These are phyloP conservation scores for Salix viminalis DNA, from an alignment of 345 rosid genomes.

Conservation along the genomic window DNA sequence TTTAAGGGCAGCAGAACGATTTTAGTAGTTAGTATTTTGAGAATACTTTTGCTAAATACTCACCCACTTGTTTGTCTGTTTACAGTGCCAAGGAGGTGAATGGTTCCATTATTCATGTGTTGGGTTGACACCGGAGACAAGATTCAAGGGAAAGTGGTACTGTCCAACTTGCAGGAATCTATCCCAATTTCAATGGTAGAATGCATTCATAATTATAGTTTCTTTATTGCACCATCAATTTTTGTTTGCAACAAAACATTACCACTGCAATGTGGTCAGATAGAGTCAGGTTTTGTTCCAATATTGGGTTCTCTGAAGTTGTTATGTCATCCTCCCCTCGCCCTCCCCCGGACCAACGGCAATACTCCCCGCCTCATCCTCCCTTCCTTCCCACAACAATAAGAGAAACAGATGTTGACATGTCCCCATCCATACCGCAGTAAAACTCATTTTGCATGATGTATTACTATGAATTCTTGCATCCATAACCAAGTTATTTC, in stretches of 20 bases:
- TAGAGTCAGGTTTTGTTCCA: slow-evolving; percentile 12
- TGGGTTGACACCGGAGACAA: slow-evolving; percentile 91
- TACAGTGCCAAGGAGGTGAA: slow-evolving; percentile 98
- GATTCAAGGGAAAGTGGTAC: slow-evolving; percentile 98
- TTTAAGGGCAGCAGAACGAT: neutral
- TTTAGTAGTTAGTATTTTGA: neutral
- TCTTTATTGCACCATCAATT: neutral
- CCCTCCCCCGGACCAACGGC: neutral
- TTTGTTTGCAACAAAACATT: neutral
- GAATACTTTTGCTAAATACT: neutral
- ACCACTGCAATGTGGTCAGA: slow-evolving; percentile 5
- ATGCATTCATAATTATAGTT: neutral
- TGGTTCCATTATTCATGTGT: slow-evolving; percentile 99
- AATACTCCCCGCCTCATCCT: neutral
- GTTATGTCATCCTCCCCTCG: too few species aligned
- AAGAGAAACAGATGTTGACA: neutral
- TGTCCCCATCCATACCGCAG: neutral
- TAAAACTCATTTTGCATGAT: neutral
- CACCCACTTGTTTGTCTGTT: slow-evolving; percentile 4
- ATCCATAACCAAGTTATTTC: neutral
- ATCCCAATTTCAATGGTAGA: slow-evolving; percentile 46
- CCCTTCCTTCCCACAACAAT: neutral
- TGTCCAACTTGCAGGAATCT: slow-evolving; percentile 85
- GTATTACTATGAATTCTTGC: neutral
- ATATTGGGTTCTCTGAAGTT: neutral